Evolutionary conservation across 805 yeast genomes (phyloP), one percentile per base, ranked within the genome.

Genomic region (Blastobotrys muscicola): DNA sequence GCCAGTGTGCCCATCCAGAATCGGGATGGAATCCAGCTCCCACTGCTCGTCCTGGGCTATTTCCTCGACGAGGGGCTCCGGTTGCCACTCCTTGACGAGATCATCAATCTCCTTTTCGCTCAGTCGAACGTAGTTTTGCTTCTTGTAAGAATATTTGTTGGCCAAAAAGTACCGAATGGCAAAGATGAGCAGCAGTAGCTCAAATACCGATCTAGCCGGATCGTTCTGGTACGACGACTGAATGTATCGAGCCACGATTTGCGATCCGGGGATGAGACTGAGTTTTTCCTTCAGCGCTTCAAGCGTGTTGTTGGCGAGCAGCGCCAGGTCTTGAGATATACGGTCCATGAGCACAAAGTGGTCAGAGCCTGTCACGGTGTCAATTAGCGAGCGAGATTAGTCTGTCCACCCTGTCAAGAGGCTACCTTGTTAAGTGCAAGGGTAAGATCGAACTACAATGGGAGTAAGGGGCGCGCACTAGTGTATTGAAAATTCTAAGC

Each of bases 141-240:
- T 85, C 58, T 80, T 76, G 53, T 76, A 85, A 52, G 82, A 82
- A 61, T 78, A 82, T 67, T 78, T 83, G 33, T 82, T 81, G 46
- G 82, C 85, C 54, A 63, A 61, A 76, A 90, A 87, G 66, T 92
- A 92, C 51, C 82, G 72, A 47, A 87, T 67, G 3, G 95, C 97
- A 61, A 89, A 83, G 10, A 87, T 59, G 30, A 87, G 75, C 53
- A 92, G 70, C 12, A 79, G 68, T 32, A 83, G 61, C 65, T 92
- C 98, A 43, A 92, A 70, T 6, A 85, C 57, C 0, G 97, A 84
- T 55, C 98, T 76, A 47, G 86, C 73, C 1, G 98, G 98, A 61
- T 92, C 98, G 63, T 92, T 78, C 61, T 86, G 87, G 60, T 89
- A 89, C 2, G 97, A 86, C 9, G 87, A 79, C 50, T 72, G 72